A percentile compares a stretch with the other conserved stretches of the same genome.
These are phyloP conservation scores for Amyloporia xantha DNA, from an alignment of 768 basidiomycete species.

Conservation along the genomic window DNA sequence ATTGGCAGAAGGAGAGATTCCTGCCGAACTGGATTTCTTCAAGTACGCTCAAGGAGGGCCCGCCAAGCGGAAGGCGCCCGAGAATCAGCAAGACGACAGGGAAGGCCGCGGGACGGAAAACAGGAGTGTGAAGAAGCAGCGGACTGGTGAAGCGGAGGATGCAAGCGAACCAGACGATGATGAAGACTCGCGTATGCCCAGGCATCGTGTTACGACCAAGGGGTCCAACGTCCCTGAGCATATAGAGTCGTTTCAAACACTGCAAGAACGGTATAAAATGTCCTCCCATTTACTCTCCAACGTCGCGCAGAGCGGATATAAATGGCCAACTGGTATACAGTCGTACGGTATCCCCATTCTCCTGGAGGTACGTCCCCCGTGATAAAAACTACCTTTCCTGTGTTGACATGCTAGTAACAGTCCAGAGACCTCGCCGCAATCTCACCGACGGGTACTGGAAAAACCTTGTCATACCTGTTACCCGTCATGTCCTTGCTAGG, in stretches of 20 bases:
- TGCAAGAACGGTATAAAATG: slow-evolving; percentile 52
- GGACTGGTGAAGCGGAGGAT: slow-evolving; percentile 16
- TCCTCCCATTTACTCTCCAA: slow-evolving; percentile 59
- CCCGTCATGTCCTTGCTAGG: slow-evolving; percentile 64
- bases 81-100: slow-evolving; percentile 4
- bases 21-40: slow-evolving; percentile 85
- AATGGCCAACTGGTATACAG: slow-evolving; percentile 75
- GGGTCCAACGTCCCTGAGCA: slow-evolving; percentile 62
- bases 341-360: slow-evolving; percentile 74
- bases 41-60: slow-evolving; percentile 63
- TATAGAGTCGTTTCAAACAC: slow-evolving; percentile 49
- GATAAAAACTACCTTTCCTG: background rate
- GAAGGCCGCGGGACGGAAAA: slow-evolving; percentile 7
- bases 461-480: slow-evolving; percentile 88
- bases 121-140: slow-evolving; percentile 23
- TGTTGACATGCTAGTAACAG: slow-evolving; percentile 29
- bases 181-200: slow-evolving; percentile 24
- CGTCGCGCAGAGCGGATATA: slow-evolving; percentile 52
- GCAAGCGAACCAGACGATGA: slow-evolving; percentile 19
- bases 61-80: slow-evolving; percentile 43
- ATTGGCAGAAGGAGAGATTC: slow-evolving; percentile 47
- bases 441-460: slow-evolving; percentile 96
- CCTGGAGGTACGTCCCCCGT: slow-evolving; percentile 48
- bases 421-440: slow-evolving; percentile 86
- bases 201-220: slow-evolving; percentile 69